Evolutionary conservation across 805 yeast species (phyloP), one percentile per base, ranked within the genome.

Genomic region (Starmera amethionina): DNA sequence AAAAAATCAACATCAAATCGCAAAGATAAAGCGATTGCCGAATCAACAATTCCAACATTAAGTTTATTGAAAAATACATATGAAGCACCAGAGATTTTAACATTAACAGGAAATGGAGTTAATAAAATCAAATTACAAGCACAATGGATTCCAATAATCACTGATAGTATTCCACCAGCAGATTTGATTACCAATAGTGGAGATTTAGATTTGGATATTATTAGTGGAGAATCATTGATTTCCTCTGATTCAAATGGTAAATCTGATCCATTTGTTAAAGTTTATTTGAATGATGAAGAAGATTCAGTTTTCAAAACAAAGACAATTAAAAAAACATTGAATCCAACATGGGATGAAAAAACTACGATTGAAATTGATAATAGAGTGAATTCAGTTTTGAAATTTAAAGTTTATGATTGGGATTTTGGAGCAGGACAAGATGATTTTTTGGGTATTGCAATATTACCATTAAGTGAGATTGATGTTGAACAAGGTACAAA

Each of bases 161-260:
- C 72, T 40, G 55, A 72, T 32, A 64, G 66, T 28, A 63, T 90
- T 35, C 95, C 95, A 41, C 75, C 77, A 14, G 70, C 73, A 32
- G 98, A 93, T 61, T 68, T 82, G 34, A 75, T 80, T 46, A 73
- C 80, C 37, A 82, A 87, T 58, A 70, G 78, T 42, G 98, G 98
- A 58, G 65, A 64, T 27, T 60, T 90, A 48, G 69, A 68, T 18
- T 69, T 88, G 30, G 75, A 72, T 28, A 68, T 85, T 5, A 48
- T 79, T 35, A 67, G 69, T 37, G 97, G 93, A 3, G 70, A 70
- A 13, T 74, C 75, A 39, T 69, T 93, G 43, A 76, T 82, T 32
- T 72, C 96, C 12, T 94, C 89, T n/a, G 99, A 93, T 62, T 68
- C 84, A 28, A 82, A 81, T 50, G 97, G 97, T 38, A 82, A 83